Conservation (phyloP, 2,329 filamentous ascomycete species). For the Ustilaginoidea virens region DNA sequence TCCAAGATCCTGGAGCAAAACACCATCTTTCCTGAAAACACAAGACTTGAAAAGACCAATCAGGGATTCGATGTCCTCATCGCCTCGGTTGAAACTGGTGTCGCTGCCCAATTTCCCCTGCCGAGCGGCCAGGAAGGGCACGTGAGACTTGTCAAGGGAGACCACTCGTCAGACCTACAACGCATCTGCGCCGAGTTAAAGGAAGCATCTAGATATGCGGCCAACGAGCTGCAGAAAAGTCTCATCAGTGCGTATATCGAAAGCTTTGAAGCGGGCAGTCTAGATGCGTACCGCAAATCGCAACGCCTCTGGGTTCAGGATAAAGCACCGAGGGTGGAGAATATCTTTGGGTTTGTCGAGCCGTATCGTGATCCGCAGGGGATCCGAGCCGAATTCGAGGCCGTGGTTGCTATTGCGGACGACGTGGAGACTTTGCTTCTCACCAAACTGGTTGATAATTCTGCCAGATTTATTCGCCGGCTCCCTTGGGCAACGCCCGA, state of each 20-base stretch:
- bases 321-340: conserved; percentile 38
- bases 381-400: conserved; percentile 43
- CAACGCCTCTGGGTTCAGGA: conserved; percentile 44
- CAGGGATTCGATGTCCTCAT: conserved; percentile 28
- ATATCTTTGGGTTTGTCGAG: conserved; percentile 46
- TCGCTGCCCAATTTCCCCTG: neutral
- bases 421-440: conserved; percentile 45
- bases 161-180: conserved; percentile 34
- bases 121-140: no score
- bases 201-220: conserved; percentile 30
- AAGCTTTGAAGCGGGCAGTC: conserved; percentile 38
- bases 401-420: conserved; percentile 46
- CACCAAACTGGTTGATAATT: conserved; percentile 45
- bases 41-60: conserved; percentile 25
- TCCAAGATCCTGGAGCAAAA: conserved; percentile 33
- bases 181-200: conserved; percentile 30
- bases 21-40: conserved; percentile 40
- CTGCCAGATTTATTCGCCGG: conserved; percentile 48
- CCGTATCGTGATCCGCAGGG: conserved; percentile 47
- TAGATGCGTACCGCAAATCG: conserved; percentile 38
- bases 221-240: conserved; percentile 34
- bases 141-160: conserved; percentile 29
- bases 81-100: conserved; percentile 13
- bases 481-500: conserved; percentile 44
- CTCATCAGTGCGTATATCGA: conserved; percentile 36